Evolutionary conservation across 176 grass and related monocot species (phyloP).

Genomic region (Thalia dealbata): DNA sequence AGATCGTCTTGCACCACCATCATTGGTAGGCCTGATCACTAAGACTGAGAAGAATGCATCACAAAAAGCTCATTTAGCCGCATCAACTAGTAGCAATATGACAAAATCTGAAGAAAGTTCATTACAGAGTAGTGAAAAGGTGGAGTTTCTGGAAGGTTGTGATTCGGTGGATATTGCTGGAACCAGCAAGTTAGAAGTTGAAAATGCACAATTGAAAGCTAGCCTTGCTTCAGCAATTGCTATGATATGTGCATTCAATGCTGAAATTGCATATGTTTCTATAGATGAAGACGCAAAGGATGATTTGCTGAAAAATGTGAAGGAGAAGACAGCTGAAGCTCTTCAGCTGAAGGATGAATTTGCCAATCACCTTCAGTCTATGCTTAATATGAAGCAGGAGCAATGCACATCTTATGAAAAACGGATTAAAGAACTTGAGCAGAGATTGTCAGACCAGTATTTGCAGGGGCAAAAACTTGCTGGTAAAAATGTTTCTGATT

Average conservation of each 20-base stretch:
- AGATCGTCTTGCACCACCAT: slow-evolving; percentile 57
- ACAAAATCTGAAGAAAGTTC: slow-evolving; percentile 42
- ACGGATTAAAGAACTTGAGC: slow-evolving; percentile 84
- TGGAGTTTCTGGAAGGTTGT: slow-evolving; percentile 43
- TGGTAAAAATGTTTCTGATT: slow-evolving; percentile 46
- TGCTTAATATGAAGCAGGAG: slow-evolving; percentile 51
- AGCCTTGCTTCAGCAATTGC: slow-evolving; percentile 92
- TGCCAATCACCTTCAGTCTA: slow-evolving; percentile 54
- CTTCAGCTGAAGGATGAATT: slow-evolving; percentile 73
- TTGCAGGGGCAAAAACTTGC: slow-evolving; percentile 49
- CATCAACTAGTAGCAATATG: slow-evolving; percentile 30
- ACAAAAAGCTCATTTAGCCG: slow-evolving; percentile 29
- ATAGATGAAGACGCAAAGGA: slow-evolving; percentile 53
- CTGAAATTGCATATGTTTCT: slow-evolving; percentile 53
- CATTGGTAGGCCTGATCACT: slow-evolving; percentile 41
- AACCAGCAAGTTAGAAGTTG: slow-evolving; percentile 86
- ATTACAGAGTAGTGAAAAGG: slow-evolving; percentile 41
- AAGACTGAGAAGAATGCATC: slow-evolving; percentile 44
- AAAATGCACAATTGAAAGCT: slow-evolving; percentile 84
- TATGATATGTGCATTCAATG: slow-evolving; percentile 45
- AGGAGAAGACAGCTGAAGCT: slow-evolving; percentile 65
- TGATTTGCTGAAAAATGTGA: slow-evolving; percentile 39
- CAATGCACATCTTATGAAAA: slow-evolving; percentile 67
- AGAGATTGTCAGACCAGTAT: slow-evolving; percentile 64
- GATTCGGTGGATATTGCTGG: slow-evolving; percentile 71